Evolutionary conservation across 352 stramenopile genomes (phyloP).

Genomic region (Globisporangium acanthophoron): DNA sequence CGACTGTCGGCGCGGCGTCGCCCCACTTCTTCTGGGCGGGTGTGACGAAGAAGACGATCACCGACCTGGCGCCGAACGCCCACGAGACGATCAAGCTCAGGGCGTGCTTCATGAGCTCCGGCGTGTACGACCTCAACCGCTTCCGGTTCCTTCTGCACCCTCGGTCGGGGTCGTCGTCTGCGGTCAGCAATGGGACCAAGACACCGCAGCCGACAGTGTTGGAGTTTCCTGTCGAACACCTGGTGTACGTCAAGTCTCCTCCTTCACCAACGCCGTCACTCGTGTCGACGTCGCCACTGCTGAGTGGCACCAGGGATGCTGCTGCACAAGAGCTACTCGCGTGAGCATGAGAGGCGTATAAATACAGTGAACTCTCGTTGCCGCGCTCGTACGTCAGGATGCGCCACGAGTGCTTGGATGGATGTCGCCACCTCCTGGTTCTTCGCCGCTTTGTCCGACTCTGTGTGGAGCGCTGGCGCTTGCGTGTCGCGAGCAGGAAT

Average conservation of each 20-base stretch:
- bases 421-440: neutral
- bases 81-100: slow-evolving; percentile 47
- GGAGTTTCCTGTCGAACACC: slow-evolving; percentile 69
- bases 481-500: slow-evolving; percentile 10
- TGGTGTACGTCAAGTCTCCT: slow-evolving; percentile 54
- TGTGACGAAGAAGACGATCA: slow-evolving; percentile 65
- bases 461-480: slow-evolving; percentile 5
- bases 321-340: neutral
- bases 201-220: slow-evolving; percentile 34
- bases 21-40: slow-evolving; percentile 80
- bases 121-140: slow-evolving; percentile 82
- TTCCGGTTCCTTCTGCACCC: slow-evolving; percentile 60
- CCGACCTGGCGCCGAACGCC: slow-evolving; percentile 39
- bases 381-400: too few relatives aligned
- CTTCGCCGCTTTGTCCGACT: slow-evolving; percentile 15
- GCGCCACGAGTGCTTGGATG: neutral
- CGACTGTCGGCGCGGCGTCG: slow-evolving; percentile 18
- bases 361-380: neutral
- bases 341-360: neutral
- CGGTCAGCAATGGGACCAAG: neutral
- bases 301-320: neutral
- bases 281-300: neutral
- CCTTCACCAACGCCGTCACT: slow-evolving; percentile 3
- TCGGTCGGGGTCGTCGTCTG: neutral
- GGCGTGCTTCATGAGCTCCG: slow-evolving; percentile 65